A percentile compares a stretch with the other conserved stretches of the same genome.
These are phyloP conservation scores for Exophiala alcalophila DNA, from an alignment of 2,329 filamentous ascomycete species.

Conservation along the genomic window DNA sequence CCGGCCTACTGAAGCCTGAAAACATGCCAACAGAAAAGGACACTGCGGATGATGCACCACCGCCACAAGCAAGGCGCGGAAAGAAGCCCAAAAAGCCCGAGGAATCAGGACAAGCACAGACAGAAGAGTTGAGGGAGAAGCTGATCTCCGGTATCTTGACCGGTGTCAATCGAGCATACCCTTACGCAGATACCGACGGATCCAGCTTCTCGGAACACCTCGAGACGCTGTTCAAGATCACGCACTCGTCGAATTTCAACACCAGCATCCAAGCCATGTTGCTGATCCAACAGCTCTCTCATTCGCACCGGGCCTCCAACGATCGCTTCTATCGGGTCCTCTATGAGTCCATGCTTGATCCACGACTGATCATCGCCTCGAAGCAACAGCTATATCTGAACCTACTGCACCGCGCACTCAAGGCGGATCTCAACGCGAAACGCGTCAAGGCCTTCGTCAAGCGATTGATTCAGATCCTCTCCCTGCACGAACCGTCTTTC, in stretches of 20 bases:
- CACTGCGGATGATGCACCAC: slow-evolving; percentile 23
- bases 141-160: slow-evolving; percentile 87
- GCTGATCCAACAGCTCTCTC: slow-evolving; percentile 87
- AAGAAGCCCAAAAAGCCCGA: slow-evolving; percentile 29
- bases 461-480: slow-evolving; percentile 80
- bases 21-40: slow-evolving; percentile 35
- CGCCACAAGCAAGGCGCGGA: slow-evolving; percentile 9
- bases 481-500: slow-evolving; percentile 87
- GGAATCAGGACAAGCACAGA: slow-evolving; percentile 40
- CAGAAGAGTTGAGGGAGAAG: slow-evolving; percentile 79
- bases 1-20: slow-evolving; percentile 70
- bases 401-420: slow-evolving; percentile 80
- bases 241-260: slow-evolving; percentile 98
- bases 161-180: slow-evolving; percentile 92
- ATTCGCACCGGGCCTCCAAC: slow-evolving; percentile 72
- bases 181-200: slow-evolving; percentile 80
- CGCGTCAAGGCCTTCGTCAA: slow-evolving; percentile 96
- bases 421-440: slow-evolving; percentile 83
- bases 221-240: slow-evolving; percentile 91
- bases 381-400: slow-evolving; percentile 97
- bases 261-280: slow-evolving; percentile 94
- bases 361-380: slow-evolving; percentile 80
- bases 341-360: slow-evolving; percentile 91
- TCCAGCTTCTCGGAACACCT: slow-evolving; percentile 83
- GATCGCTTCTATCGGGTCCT: slow-evolving; percentile 94